Base-by-base conservation (phyloP, 805 yeast genomes). In the Torulaspora franciscae region DNA sequence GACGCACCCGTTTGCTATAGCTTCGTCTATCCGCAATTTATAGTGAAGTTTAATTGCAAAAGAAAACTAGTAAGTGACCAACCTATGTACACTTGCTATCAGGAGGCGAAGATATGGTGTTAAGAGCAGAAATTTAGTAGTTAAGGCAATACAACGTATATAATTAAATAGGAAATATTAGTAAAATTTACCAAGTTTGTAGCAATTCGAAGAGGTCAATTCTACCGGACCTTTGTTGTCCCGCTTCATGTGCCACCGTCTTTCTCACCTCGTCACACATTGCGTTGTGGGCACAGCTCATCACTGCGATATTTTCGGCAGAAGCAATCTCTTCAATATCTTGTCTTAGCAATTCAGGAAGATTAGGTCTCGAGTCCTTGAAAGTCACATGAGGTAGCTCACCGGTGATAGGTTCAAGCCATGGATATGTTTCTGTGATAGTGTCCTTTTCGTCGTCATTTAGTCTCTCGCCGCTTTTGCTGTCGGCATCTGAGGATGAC, bases 171-270 rank as follows among this genome's bases (percentile, higher is more conserved):
- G n/a, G n/a, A n/a, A n/a, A n/a, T n/a, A n/a, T n/a, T n/a, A 26
- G 11, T 30, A 30, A 30, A 7, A 14, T 13, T 55, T 42, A 72
- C 86, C 85, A 80, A 11, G 71, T 72, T 62, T 80, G 83, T 38
- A 80, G 61, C 54, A 78, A 80, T 58, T 80, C 85, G 51, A 66
- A 70, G 48, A 74, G 68, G 42, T 79, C 84, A n/a, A 80, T 68
- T 50, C 80, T 65, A 42, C 72, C 68, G 2, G 57, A 60, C 39
- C 48, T 52, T 8, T 61, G 46, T 19, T 60, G 56, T 13, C 56
- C 61, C 13, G 56, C 53, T 46, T 67, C 62, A 19, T 67, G 57
- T 10, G 64, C 64, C 10, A 77, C 73, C 8, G 66, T 49, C 44
- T 66, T 64, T 57, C 85, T 68, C 14, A 77, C 55, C 32, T 69